phyloP scores from a whole-genome alignment of 495 filamentous ascomycete genomes.

The Choiromyces venosus region DNA sequence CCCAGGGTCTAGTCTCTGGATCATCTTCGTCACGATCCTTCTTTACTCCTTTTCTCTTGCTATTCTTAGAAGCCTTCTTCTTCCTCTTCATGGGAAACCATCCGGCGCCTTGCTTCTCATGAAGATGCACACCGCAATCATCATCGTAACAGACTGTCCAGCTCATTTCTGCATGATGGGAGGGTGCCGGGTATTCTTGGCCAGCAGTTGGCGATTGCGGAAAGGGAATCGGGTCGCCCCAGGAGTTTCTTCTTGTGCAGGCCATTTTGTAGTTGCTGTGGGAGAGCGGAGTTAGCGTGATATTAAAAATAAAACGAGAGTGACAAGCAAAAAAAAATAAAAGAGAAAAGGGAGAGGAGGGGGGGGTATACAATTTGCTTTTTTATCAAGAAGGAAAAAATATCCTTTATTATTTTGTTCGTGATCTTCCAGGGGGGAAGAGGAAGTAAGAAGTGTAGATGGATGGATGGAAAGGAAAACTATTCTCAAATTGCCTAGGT shows the following conservation, averaged over 20 bases:
- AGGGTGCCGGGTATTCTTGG: neutral
- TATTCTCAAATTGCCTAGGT: no score
- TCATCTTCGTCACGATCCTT: neutral
- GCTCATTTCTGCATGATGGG: slow-evolving; percentile 13
- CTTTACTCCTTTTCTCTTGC: neutral
- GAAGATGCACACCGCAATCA: slow-evolving; percentile 18
- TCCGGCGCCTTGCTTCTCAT: slow-evolving; percentile 16
- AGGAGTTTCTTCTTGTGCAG: neutral
- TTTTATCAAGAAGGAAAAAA: no score
- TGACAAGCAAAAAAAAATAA: no score
- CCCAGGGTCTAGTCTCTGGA: neutral
- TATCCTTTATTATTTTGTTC: no score
- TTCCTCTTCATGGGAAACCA: slow-evolving; percentile 11
- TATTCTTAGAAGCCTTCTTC: neutral
- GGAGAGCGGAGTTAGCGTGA: no score
- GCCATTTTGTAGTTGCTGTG: neutral
- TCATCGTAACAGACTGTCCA: slow-evolving; percentile 34
- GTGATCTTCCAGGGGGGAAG: no score
- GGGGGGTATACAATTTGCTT: no score
- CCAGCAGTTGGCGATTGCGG: no score
- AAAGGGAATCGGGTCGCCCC: neutral
- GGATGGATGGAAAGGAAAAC: no score
- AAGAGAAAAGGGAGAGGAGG: no score
- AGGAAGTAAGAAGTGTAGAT: no score
- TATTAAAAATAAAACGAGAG: no score